Evolutionary conservation across 352 stramenopile genomes (phyloP).

Genomic region (Ophiocytium majus): DNA sequence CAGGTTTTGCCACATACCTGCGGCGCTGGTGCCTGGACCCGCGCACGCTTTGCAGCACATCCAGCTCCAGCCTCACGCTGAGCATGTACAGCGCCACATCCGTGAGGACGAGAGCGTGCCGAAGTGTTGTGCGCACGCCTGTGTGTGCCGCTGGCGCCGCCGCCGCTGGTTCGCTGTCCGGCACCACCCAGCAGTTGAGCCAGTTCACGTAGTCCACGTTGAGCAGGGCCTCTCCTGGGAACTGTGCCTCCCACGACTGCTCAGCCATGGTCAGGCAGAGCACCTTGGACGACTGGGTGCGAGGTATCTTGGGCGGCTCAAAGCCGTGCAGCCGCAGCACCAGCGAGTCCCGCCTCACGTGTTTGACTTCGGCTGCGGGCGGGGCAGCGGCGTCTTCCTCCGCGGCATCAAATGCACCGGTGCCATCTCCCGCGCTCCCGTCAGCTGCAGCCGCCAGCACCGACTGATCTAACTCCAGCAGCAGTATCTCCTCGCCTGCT

Average conservation of each 20-base stretch:
- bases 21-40: no score
- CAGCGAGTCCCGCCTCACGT: no score
- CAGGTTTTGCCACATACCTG: no score
- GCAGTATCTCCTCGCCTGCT: no score
- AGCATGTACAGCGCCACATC: neutral
- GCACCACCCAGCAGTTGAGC: neutral
- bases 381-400: no score
- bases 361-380: no score
- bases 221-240: neutral
- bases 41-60: no score
- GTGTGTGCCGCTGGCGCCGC: neutral
- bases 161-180: neutral
- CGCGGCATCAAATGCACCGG: no score
- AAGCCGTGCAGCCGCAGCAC: neutral
- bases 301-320: no score
- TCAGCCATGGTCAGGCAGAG: neutral
- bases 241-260: neutral
- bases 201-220: constrained; percentile 17
- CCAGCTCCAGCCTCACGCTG: neutral
- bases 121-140: neutral
- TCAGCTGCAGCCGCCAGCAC: no score
- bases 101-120: constrained; percentile 15
- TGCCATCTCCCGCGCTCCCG: no score
- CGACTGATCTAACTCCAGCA: no score
- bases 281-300: neutral